Percentiles rank a stretch among this genome's conserved stretches.
Conservation (phyloP, 345 rosid genomes). For the Punica granatum region DNA sequence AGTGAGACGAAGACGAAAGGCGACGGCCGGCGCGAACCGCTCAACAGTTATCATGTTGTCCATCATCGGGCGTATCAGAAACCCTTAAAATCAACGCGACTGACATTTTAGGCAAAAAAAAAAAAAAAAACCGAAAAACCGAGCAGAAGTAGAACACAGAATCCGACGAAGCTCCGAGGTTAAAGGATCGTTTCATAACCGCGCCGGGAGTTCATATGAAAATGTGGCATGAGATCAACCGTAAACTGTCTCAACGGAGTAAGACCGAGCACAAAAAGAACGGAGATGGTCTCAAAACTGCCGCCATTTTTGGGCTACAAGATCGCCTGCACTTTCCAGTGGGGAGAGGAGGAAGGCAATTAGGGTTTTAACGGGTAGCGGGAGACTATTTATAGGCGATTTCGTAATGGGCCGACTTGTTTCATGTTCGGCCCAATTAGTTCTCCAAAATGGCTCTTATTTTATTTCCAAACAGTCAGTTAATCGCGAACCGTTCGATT, state of each 20-base stretch:
- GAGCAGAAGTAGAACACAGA: background rate
- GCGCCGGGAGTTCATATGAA: no score
- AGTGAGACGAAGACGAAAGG: background rate
- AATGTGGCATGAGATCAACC: background rate
- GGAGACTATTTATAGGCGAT: background rate
- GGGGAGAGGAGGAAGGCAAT: background rate
- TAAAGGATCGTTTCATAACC: no score
- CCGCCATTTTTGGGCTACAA: background rate
- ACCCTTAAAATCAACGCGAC: background rate
- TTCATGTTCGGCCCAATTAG: background rate
- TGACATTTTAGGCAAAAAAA: background rate
- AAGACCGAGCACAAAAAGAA: background rate
- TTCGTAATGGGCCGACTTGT: background rate
- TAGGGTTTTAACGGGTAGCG: background rate
- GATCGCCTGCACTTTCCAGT: background rate
- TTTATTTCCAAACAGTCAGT: no score
- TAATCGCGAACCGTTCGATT: no score
- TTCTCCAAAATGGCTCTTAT: no score
- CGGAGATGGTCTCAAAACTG: background rate
- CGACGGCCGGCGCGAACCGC: slow-evolving; percentile 8
- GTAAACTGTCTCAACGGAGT: background rate
- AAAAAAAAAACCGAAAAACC: background rate
- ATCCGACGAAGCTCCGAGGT: no score
- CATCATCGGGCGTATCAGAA: slow-evolving; percentile 10
- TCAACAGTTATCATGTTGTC: slow-evolving; percentile 7